These are phyloP conservation scores for Auxenochlorella pyrenoidosa DNA, from an alignment of 139 green algal genomes.

Conservation along the genomic window DNA sequence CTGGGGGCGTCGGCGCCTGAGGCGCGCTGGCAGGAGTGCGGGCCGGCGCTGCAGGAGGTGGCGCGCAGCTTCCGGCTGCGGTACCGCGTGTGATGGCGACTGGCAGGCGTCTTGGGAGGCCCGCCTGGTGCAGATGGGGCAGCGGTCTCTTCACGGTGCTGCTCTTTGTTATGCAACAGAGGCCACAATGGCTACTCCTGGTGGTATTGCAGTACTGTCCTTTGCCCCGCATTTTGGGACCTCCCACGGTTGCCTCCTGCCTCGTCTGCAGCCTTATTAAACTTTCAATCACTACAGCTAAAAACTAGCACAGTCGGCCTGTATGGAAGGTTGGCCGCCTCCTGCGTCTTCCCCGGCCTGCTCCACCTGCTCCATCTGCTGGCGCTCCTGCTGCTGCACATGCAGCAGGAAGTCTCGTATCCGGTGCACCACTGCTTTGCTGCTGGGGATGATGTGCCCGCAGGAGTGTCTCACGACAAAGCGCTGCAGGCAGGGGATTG, in stretches of 20 bases:
- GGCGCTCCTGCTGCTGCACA: not conserved
- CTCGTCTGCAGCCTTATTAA: no score
- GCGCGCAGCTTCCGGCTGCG: conserved; percentile 13
- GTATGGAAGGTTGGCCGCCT: no score
- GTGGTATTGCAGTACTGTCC: no score
- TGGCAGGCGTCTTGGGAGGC: no score
- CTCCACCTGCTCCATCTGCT: not conserved
- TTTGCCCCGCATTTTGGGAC: no score
- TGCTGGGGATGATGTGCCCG: conserved; percentile 52
- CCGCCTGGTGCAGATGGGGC: no score
- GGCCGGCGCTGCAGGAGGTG: not conserved
- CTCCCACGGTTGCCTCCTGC: no score
- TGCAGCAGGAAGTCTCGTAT: conserved; percentile 27
- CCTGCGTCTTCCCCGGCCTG: not conserved
- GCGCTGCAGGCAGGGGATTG: not conserved
- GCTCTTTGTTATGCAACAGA: no score
- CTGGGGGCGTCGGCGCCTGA: conserved; percentile 17
- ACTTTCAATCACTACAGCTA: no score
- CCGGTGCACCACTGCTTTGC: not conserved
- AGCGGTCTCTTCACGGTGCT: no score
- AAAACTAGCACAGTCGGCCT: no score
- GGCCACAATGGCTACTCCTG: no score
- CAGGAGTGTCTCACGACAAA: conserved; percentile 33
- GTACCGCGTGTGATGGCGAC: not conserved
- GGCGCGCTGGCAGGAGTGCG: not conserved